Evolutionary conservation across 2,329 filamentous ascomycete species (phyloP), one percentile per base, ranked within the genome.

Genomic region (Ophiostoma perfectum): DNA sequence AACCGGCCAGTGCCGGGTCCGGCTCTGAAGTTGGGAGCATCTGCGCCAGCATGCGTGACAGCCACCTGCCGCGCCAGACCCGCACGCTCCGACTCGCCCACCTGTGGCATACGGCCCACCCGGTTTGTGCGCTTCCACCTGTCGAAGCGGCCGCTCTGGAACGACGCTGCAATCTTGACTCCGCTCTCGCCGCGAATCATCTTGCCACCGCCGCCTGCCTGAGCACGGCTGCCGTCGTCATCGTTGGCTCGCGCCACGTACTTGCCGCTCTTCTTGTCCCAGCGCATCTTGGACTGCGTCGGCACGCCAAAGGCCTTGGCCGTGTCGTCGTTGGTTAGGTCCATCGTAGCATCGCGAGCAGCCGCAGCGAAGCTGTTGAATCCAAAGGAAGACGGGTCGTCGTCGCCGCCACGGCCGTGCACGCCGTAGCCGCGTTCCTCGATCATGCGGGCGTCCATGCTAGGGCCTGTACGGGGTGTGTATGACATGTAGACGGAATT

Each of bases 401-500:
- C 65, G 92, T 92, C 0, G 27, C 55, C 65, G 18, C 67, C 62
- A 18, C 65, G 65, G 14, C 66, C 91, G 78, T 96, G 92, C 18
- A 99, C 93, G 72, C 93, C 93, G 79, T 99, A 99, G 12, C 89
- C 95, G 67, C 91, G 90, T 76, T 97, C 93, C 79, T 98, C 94
- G 66, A 90, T 91, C 4, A 90, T 83, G 1, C 71, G 71, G 1
- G 47, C 63, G 39, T 64, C 70, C 45, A 70, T 49, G 70, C 65
- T 67, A 77, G 94, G 95, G 73, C 86, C 85, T 58, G 88, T 88
- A 71, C 90, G 89, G 0, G 95, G 95, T 1, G 88, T 91, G 82
- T 99, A 99, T 9, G 92, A 91, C 93, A 99, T 98, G 87, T 96
- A 99, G 73, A 95, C 87, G 62, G 97, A 93, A 0, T 88, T 85